These are phyloP conservation scores for Phytopythium montanum DNA, from an alignment of 352 stramenopile genomes.

Conservation along the genomic window DNA sequence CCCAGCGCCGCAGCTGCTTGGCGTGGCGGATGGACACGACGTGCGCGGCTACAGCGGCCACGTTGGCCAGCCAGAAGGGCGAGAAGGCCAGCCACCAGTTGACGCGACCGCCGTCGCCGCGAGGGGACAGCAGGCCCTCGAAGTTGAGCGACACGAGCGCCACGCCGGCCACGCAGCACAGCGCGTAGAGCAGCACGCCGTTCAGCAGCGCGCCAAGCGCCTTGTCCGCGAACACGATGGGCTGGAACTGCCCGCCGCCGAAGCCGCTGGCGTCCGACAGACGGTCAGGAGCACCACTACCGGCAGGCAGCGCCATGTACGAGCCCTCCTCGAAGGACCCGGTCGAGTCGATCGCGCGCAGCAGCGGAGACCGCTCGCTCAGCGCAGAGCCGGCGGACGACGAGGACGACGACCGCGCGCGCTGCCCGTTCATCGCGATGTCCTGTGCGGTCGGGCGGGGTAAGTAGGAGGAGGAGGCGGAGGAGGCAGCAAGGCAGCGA, in stretches of 20 bases:
- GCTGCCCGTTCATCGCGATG: slow-evolving; percentile 7
- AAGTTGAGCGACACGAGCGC: slow-evolving; percentile 76
- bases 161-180: slow-evolving; percentile 71
- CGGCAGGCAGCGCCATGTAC: slow-evolving; percentile 71
- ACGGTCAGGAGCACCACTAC: slow-evolving; percentile 12
- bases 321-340: slow-evolving; percentile 63
- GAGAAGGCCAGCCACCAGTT: slow-evolving; percentile 84
- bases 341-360: slow-evolving; percentile 51
- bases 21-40: slow-evolving; percentile 57
- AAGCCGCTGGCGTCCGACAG: slow-evolving; percentile 24
- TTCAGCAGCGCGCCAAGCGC: slow-evolving; percentile 69
- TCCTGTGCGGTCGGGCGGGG: slow-evolving; percentile 8
- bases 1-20: slow-evolving; percentile 66
- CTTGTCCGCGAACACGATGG: slow-evolving; percentile 75
- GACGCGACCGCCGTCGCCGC: slow-evolving; percentile 23
- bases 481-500: not conserved
- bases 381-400: slow-evolving; percentile 10
- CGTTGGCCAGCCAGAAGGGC: slow-evolving; percentile 81
- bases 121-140: slow-evolving; percentile 46
- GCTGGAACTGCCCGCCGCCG: slow-evolving; percentile 50
- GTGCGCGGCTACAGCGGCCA: slow-evolving; percentile 53
- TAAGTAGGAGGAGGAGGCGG: not conserved
- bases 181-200: slow-evolving; percentile 69
- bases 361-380: slow-evolving; percentile 65
- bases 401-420: slow-evolving; percentile 4